These are phyloP conservation scores for Gamsiella multidivaricata DNA, from an alignment of 192 early-diverging fungal genomes.

Conservation along the genomic window DNA sequence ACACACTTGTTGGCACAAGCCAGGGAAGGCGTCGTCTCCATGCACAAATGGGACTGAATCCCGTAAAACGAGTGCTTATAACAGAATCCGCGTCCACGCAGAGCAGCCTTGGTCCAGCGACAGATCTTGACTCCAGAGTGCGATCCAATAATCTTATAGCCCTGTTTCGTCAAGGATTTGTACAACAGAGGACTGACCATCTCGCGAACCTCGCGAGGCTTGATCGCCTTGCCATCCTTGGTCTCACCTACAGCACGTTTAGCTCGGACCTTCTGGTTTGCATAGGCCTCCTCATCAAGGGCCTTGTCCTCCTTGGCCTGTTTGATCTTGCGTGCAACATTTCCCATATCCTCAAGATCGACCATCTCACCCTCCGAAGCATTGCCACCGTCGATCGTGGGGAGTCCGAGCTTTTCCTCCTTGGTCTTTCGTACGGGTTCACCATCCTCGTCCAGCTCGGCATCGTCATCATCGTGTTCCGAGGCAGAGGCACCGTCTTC, in stretches of 20 bases:
- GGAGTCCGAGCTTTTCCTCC: constrained; percentile 49
- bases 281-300: constrained; percentile 64
- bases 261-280: constrained; percentile 53
- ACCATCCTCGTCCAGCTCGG: constrained; percentile 41
- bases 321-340: constrained; percentile 70
- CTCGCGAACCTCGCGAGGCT: constrained; percentile 62
- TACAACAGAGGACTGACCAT: constrained; percentile 79
- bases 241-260: constrained; percentile 58
- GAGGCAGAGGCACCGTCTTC: constrained; percentile 66
- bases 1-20: constrained; percentile 84
- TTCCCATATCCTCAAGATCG: constrained; percentile 80
- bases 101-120: constrained; percentile 81
- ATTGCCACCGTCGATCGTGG: constrained; percentile 54
- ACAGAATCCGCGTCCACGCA: constrained; percentile 77
- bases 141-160: constrained; percentile 78
- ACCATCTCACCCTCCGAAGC: constrained; percentile 69
- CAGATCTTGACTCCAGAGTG: constrained; percentile 82
- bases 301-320: constrained; percentile 59
- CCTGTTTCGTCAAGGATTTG: constrained; percentile 76
- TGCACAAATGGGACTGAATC: constrained; percentile 78
- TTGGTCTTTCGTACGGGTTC: constrained; percentile 40
- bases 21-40: constrained; percentile 80
- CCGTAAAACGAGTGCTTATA: constrained; percentile 85
- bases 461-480: constrained; percentile 60
- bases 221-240: constrained; percentile 40